Percentiles rank a stretch among this genome's conserved stretches.
Evolutionary conservation across 345 rosid species (phyloP).

Genomic region (Streptanthus diversifolius): DNA sequence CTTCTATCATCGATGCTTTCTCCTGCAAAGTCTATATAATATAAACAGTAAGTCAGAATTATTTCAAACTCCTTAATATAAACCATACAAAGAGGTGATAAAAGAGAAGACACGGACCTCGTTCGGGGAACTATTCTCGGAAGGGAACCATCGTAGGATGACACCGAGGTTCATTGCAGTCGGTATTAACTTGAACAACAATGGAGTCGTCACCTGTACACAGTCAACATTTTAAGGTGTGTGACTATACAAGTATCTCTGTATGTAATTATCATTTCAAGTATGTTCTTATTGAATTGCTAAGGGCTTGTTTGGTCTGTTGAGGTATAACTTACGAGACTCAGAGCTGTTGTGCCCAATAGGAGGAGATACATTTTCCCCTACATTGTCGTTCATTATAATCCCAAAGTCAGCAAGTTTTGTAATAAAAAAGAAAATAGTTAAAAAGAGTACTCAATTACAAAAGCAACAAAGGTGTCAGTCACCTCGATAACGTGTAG

Average conservation of each 20-base stretch:
- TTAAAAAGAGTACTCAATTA: background rate
- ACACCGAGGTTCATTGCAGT: slow-evolving; percentile 77
- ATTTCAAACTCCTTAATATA: background rate
- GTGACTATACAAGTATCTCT: background rate
- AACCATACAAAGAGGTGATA: background rate
- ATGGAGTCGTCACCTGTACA: slow-evolving; percentile 87
- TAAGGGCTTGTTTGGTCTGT: background rate
- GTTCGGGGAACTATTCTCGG: slow-evolving; percentile 49
- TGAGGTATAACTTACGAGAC: slow-evolving; percentile 56
- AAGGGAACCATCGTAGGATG: slow-evolving; percentile 81
- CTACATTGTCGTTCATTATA: slow-evolving; percentile 39
- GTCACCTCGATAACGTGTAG: slow-evolving; percentile 84
- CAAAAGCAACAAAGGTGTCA: background rate
- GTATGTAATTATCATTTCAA: background rate
- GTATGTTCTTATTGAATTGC: background rate
- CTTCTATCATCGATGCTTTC: slow-evolving; percentile 49
- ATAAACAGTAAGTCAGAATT: background rate
- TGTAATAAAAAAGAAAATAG: background rate
- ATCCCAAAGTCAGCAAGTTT: background rate
- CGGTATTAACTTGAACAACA: slow-evolving; percentile 85
- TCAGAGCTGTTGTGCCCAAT: slow-evolving; percentile 94
- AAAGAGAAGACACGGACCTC: slow-evolving; percentile 54
- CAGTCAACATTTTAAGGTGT: slow-evolving; percentile 10
- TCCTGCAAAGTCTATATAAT: slow-evolving; percentile 39
- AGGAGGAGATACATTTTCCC: slow-evolving; percentile 99